Conservation (phyloP, 805 yeast species). For the Saccharomycopsis malanga region DNA sequence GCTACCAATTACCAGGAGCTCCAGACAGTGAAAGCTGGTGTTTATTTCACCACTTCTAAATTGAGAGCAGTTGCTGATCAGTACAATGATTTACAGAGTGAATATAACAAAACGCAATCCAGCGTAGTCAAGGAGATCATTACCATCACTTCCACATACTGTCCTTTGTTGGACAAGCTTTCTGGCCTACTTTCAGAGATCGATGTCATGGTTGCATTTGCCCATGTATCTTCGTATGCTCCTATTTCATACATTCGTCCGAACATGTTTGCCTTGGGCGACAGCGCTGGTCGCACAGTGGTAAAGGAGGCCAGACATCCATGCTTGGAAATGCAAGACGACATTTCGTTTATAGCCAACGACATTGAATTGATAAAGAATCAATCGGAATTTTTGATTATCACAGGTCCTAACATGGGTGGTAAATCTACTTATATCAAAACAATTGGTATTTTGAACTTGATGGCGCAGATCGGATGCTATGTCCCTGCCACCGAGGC, state of each 20-base stretch:
- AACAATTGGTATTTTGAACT: slow-evolving; percentile 79
- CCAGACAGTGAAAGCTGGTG: slow-evolving; percentile 93
- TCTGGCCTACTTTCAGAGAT: slow-evolving; percentile 59
- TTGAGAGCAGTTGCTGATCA: slow-evolving; percentile 55
- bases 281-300: slow-evolving; percentile 39
- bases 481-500: slow-evolving; percentile 78
- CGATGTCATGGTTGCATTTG: slow-evolving; percentile 81
- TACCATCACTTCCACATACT: slow-evolving; percentile 70
- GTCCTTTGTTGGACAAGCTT: slow-evolving; percentile 66
- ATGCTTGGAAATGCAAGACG: slow-evolving; percentile 88
- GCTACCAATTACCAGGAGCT: slow-evolving; percentile 60
- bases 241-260: slow-evolving; percentile 80
- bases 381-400: slow-evolving; percentile 63
- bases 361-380: slow-evolving; percentile 63
- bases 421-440: slow-evolving; percentile 92
- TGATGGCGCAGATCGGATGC: slow-evolving; percentile 86
- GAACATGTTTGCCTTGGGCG: slow-evolving; percentile 47
- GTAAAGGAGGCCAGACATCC: slow-evolving; percentile 88
- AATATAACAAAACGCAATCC: slow-evolving; percentile 69
- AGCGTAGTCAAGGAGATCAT: slow-evolving; percentile 79
- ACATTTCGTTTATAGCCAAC: slow-evolving; percentile 82
- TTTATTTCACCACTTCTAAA: slow-evolving; percentile 72
- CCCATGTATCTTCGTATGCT: slow-evolving; percentile 76
- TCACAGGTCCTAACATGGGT: slow-evolving; percentile 97
- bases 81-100: slow-evolving; percentile 50